Conservation (phyloP, 441 rosid species). For the Erodium trifolium region DNA sequence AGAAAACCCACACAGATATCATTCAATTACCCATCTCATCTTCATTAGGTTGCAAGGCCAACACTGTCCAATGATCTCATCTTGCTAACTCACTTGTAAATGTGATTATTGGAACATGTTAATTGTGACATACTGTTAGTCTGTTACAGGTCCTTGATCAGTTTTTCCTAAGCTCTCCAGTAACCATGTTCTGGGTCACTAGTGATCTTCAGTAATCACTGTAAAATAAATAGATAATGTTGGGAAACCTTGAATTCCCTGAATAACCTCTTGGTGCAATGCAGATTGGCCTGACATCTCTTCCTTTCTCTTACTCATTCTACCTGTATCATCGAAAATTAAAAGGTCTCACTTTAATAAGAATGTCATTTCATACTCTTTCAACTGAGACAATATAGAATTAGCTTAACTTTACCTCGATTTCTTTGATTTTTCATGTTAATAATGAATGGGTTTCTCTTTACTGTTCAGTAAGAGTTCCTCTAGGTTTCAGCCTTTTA, state of each 20-base stretch:
- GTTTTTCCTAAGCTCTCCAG: background rate
- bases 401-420: background rate
- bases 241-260: too few species aligned
- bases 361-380: background rate
- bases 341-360: background rate
- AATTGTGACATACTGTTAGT: background rate
- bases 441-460: background rate
- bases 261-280: background rate
- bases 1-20: background rate
- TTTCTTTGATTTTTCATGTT: conserved; percentile 6
- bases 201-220: background rate
- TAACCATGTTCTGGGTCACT: background rate
- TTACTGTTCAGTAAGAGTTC: conserved; percentile 13
- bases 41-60: background rate
- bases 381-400: background rate
- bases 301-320: background rate
- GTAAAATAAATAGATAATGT: too few species aligned
- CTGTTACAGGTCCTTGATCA: background rate
- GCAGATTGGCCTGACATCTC: conserved; percentile 2
- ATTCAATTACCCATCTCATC: too few species aligned
- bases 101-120: background rate
- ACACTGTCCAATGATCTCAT: background rate
- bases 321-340: too few species aligned
- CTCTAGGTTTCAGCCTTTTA: conserved; percentile 23
- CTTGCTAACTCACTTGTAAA: background rate